Base-by-base conservation (phyloP, 106 monocot species). In the Dendrobium nobile region DNA sequence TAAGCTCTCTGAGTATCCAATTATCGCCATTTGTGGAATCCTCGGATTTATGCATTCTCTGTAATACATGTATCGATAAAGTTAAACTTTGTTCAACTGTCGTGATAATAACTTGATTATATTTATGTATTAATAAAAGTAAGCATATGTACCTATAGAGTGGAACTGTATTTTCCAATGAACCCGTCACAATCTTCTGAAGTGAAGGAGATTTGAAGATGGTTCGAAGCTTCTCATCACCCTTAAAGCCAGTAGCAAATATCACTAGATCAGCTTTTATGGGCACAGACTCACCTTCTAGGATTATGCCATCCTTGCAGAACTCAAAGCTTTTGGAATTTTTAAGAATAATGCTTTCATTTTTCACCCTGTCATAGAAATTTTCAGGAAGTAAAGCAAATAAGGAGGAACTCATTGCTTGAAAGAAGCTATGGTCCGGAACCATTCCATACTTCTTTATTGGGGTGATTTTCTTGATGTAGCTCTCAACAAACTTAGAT, bases 401-500 rank as follows among this genome's bases (percentile, higher is more conserved):
- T 43, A 79, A 16, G 45, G 85, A 85, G 47, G 85, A 48, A 28
- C 75, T 19, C 37, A 37, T 37, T 3, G 37, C 37, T 37, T 37
- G 37, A 37, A 37, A 37, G 37, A 37, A 37, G 37, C 37, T 37
- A 2, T 37, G 37, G 37, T 37, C 37, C 3, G 94, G 94, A 27
- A 92, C 87, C 89, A 90, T 92, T 37, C 87, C 90, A 68, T 92
- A 44, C 76, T 87, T 92, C 48, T 87, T 84, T 82, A 95, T 75
- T 0, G 94, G 90, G 5, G 81, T 31, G 41, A 75, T 80, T 70
- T 80, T 81, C 82, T 77, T 82, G 72, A 75, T 87, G 86, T 95
- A 92, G 65, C 82, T 92, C 74, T 91, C 90, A 22, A 54, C 22
- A 45, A 95, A 82, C 70, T 90, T 92, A 1, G 90, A 88, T 17